Conservation (phyloP, 768 basidiomycete species). For the Suillus cothurnatus region DNA sequence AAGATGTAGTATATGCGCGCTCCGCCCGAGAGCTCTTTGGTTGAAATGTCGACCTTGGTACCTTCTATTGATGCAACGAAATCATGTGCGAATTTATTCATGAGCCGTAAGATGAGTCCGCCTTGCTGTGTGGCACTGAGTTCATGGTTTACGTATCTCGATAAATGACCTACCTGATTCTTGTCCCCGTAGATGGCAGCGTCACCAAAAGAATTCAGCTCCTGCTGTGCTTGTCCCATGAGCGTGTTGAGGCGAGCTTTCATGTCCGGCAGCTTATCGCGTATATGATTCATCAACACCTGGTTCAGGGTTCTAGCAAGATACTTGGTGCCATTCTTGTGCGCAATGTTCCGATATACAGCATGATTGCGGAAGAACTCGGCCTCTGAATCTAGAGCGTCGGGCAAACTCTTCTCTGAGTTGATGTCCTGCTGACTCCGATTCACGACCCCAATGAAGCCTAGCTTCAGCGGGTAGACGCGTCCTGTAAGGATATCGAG, state of each 20-base stretch:
- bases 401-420: constrained; percentile 78
- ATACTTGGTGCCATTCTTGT: constrained; percentile 97
- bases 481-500: constrained; percentile 94
- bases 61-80: constrained; percentile 98
- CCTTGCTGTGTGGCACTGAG: constrained; percentile 60
- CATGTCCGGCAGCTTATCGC: constrained; percentile 99
- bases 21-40: constrained; percentile 97
- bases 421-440: constrained; percentile 98
- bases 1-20: constrained; percentile 99
- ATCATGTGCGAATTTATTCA: constrained; percentile 98
- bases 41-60: constrained; percentile 93
- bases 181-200: constrained; percentile 89
- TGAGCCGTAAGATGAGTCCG: constrained; percentile 86
- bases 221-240: constrained; percentile 99
- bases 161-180: constrained; percentile 59
- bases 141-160: constrained; percentile 10
- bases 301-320: constrained; percentile 93
- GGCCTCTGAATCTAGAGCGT: constrained; percentile 81
- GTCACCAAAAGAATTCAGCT: constrained; percentile 95
- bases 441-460: constrained; percentile 98
- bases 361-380: constrained; percentile 92
- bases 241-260: constrained; percentile 96
- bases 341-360: constrained; percentile 93
- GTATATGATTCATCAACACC: constrained; percentile 95
- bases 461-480: constrained; percentile 96